phyloP scores from a whole-genome alignment of 352 stramenopile genomes.

The Phytophthora idaei region DNA sequence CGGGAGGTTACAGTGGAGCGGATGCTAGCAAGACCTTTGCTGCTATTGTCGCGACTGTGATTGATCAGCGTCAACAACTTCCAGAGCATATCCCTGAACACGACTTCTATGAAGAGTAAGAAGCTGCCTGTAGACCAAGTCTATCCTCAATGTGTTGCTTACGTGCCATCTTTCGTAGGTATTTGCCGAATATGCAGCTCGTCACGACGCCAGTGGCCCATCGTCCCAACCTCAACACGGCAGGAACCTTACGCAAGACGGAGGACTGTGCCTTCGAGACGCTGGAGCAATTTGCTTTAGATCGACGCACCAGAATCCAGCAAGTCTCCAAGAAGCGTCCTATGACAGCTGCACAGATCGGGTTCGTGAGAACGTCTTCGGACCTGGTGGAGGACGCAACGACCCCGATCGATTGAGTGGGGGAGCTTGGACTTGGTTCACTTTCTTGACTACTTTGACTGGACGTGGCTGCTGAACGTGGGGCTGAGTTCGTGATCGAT shows the following conservation, averaged over 20 bases:
- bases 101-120: conserved; percentile 60
- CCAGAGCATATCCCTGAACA: conserved; percentile 55
- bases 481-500: conserved; percentile 6
- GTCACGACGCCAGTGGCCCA: no score
- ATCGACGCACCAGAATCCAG: no score
- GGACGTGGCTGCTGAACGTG: conserved; percentile 3
- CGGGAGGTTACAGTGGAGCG: conserved; percentile 68
- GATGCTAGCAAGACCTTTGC: conserved; percentile 61
- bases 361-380: conserved; percentile 22
- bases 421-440: background rate
- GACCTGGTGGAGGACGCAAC: conserved; percentile 13
- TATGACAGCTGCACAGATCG: conserved; percentile 15
- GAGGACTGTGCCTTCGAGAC: no score
- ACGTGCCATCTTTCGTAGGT: background rate
- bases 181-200: conserved; percentile 2
- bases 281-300: no score
- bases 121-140: background rate
- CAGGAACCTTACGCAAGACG: no score
- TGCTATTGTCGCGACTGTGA: conserved; percentile 52
- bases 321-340: background rate
- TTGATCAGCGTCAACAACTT: conserved; percentile 31
- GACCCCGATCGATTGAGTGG: conserved; percentile 26
- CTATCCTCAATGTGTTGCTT: background rate
- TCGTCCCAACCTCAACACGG: no score
- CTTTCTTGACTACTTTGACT: background rate